These are phyloP conservation scores for Benincasa hispida DNA, from an alignment of 306 rosid genomes.

Conservation along the genomic window DNA sequence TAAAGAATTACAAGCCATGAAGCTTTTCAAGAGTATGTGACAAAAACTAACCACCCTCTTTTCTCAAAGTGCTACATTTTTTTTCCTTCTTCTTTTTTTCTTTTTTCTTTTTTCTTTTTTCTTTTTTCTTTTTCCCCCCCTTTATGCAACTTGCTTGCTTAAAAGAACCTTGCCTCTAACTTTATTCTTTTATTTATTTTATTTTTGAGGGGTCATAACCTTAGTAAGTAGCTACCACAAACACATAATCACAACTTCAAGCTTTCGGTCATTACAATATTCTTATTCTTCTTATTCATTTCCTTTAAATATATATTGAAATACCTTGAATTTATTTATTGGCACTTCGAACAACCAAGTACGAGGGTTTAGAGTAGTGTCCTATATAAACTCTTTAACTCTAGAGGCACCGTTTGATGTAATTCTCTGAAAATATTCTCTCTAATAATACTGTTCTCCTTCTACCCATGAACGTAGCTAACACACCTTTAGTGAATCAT, in stretches of 20 bases:
- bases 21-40: not conserved
- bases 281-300: not conserved
- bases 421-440: no score
- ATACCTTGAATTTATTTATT: no score
- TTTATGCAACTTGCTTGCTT: not conserved
- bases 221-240: not conserved
- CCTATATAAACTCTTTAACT: no score
- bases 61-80: not conserved
- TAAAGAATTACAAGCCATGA: not conserved
- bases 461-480: no score
- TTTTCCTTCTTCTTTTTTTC: not conserved
- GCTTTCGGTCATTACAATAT: slow-evolving; percentile 1
- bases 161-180: not conserved
- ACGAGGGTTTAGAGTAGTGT: no score
- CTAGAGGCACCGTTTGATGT: no score
- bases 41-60: not conserved
- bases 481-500: no score
- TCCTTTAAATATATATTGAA: no score
- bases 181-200: not conserved
- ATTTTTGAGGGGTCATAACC: not conserved
- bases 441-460: no score
- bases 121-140: not conserved
- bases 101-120: not conserved
- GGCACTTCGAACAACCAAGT: no score
- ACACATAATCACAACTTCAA: not conserved